These are phyloP conservation scores for Galium porrigens DNA, from an alignment of 305 asterid genomes.

Conservation along the genomic window DNA sequence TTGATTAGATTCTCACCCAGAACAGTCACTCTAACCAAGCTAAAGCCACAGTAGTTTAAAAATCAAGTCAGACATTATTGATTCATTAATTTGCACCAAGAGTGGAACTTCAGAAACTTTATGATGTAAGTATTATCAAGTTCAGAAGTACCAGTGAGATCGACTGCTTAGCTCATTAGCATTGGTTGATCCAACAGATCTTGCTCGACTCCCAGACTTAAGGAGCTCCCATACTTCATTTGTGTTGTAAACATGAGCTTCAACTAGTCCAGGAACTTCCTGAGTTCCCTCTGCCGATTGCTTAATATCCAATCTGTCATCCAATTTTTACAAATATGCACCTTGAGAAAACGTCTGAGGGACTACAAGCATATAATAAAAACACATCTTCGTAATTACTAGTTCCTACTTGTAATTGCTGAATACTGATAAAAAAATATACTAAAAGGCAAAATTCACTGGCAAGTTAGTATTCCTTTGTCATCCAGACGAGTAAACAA, in stretches of 20 bases:
- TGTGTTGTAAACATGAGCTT: constrained; percentile 56
- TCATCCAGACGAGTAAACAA: no score
- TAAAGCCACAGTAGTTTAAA: constrained; percentile 19
- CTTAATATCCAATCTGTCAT: constrained; percentile 71
- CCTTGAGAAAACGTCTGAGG: not conserved
- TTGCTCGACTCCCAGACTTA: constrained; percentile 59
- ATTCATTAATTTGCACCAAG: not conserved
- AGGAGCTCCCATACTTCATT: constrained; percentile 80
- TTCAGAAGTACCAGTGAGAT: constrained; percentile 64
- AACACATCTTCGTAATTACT: not conserved
- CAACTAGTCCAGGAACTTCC: constrained; percentile 92
- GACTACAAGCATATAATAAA: not conserved
- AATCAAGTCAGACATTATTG: not conserved
- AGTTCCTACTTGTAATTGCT: no score
- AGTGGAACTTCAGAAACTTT: not conserved
- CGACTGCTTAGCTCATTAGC: constrained; percentile 95
- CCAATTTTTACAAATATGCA: not conserved
- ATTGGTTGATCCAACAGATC: constrained; percentile 94
- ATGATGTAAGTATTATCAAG: not conserved
- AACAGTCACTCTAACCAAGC: constrained; percentile 79
- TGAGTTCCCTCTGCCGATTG: constrained; percentile 96
- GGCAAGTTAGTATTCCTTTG: not conserved
- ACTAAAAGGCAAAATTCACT: not conserved
- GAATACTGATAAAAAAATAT: no score
- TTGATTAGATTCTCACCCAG: constrained; percentile 55